phyloP scores from a whole-genome alignment of 176 grass and related monocot species.

The Musa acuminata region DNA sequence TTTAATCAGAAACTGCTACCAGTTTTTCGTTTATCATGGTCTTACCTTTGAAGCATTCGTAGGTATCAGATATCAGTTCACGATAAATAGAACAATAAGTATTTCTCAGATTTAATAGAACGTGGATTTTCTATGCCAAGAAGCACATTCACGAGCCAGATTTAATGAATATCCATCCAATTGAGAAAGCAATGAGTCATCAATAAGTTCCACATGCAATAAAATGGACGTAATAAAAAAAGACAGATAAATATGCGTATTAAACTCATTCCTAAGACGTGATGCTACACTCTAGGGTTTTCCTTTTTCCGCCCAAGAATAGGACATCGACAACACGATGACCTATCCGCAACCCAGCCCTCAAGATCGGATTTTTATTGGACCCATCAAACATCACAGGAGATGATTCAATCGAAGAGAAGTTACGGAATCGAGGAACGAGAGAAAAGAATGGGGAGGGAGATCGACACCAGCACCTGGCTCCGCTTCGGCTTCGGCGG shows the following conservation, averaged over 20 bases:
- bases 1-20: not conserved
- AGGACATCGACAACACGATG: not conserved
- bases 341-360: not conserved
- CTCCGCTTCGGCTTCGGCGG: conserved; percentile 39
- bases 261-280: not conserved
- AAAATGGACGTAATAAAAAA: not conserved
- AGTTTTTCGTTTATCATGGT: not conserved
- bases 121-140: not conserved
- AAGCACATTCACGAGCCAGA: not conserved
- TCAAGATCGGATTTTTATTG: not conserved
- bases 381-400: not conserved
- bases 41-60: not conserved
- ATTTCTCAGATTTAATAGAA: not conserved
- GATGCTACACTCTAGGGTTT: not conserved
- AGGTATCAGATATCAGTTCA: not conserved
- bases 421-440: not conserved
- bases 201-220: not conserved
- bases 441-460: not conserved
- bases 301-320: not conserved
- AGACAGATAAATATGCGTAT: not conserved
- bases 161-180: not conserved
- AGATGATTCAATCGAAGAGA: not conserved
- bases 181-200: not conserved
- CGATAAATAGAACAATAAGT: not conserved
- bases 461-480: conserved; percentile 27